Evolutionary conservation across 2,329 filamentous ascomycete genomes (phyloP), one percentile per base, ranked within the genome.

Genomic region (Colletotrichum simmondsii): DNA sequence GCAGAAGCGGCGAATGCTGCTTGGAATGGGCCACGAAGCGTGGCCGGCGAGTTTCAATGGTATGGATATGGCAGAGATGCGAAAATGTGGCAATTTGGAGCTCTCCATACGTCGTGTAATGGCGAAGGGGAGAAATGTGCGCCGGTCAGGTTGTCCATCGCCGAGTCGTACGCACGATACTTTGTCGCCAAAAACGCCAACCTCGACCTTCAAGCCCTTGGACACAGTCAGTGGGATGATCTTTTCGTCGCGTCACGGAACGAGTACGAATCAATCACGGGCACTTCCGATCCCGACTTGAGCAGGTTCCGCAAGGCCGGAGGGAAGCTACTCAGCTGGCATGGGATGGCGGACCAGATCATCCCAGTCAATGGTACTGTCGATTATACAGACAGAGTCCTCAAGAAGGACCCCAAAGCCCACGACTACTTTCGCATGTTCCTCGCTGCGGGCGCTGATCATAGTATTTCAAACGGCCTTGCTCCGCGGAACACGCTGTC

Each of bases 361-460:
- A 80, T 86, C 11, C 75, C 79, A 6, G 76, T 81, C 4, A 74
- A 77, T 24, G 78, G 77, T 1, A 80, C 80, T 6, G 76, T 79
- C 12, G 68, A 79, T 35, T 84, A 83, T 73, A 42, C 54, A 3
- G 49, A 69, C 4, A 46, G 52, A 19, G 66, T 65, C 12, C 28
- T 65, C 74, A 71, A 3, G 75, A 75, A 2, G 83, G 84, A 82
- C 71, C 82, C 81, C 66, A 64, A 79, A 42, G 77, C 62, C 2
- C 26, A 26, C 6, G 84, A 87, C 30, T 87, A 87, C 77, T 90
- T 87, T 78, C 77, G 82, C 1, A 81, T 87, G 75, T 89, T 89
- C 76, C 77, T 81, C 4, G 83, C 88, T 3, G 86, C 87, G 1
- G 87, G 87, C 1, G 85, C 88, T 79, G 81, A 79, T 16, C 88